Base-by-base conservation (phyloP, 129 eudicot species). In the Helianthus annuus region DNA sequence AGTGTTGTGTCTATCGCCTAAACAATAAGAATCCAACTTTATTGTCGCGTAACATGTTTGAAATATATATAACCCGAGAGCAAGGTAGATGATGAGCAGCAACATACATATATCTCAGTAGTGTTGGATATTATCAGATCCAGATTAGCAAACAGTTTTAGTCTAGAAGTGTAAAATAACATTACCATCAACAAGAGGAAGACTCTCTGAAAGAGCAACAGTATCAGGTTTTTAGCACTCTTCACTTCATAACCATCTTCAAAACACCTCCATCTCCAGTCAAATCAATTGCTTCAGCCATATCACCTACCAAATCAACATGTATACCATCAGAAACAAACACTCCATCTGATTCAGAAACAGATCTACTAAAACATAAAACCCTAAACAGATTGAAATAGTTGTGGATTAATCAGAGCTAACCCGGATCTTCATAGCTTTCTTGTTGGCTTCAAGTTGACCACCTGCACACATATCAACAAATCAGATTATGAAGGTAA, bases 201-300 rank as follows among this genome's bases (percentile, higher is more conserved):
- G 22, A 19, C 22, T 19, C 22, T 19, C 22, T 19, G 97, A 84
- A 73, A 97, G 99, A 75, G 79, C 89, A 73, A 84, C 52, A 1
- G 99, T 91, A 64, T 90, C 91, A 74, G 96, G 85, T 81, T 85
- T 95, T 19, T 19, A 55, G 99, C 85, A 29, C 83, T 90, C 68
- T 83, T 84, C 0, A 95, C 77, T 19, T 19, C 22, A 19, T 19
- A 61, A 88, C 78, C 55, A 88, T 86, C 85, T 95, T 95, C 63
- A 95, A 34, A 71, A 95, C 97, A 79, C 99, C 99, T 69, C 97
- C 99, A 88, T 95, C 99, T 66, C 99, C 94, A 74, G 83, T 88
- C 84, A 95, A 88, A 80, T 95, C 96, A 44, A 88, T 70, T 54
- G 85, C 24, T 57, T 88, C 93, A 69, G 83, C 83, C 99, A 95